These are phyloP conservation scores for Phialophora expanda DNA, from an alignment of 2,329 filamentous ascomycete species.

Conservation along the genomic window DNA sequence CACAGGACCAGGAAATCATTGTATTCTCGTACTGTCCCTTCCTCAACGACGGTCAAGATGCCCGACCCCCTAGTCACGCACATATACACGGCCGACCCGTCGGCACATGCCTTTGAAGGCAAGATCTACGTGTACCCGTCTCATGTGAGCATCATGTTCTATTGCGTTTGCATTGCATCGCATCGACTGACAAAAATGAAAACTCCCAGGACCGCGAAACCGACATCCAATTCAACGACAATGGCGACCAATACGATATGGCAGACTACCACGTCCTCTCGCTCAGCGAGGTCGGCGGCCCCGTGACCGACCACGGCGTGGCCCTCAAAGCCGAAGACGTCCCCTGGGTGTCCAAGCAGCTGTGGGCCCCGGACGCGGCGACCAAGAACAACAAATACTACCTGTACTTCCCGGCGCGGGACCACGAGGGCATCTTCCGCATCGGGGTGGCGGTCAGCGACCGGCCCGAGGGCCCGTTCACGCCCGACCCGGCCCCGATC, in stretches of 20 bases:
- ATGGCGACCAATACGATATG: constrained; percentile 87
- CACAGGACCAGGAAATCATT: background rate
- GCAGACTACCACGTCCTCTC: constrained; percentile 81
- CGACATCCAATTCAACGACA: constrained; percentile 76
- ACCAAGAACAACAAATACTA: constrained; percentile 66
- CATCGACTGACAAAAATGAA: background rate
- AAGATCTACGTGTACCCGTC: constrained; percentile 81
- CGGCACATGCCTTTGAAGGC: constrained; percentile 77
- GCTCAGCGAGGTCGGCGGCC: constrained; percentile 59
- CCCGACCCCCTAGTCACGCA: constrained; percentile 69
- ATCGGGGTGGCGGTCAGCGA: constrained; percentile 73
- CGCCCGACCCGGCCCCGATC: constrained; percentile 67
- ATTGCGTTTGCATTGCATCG: background rate
- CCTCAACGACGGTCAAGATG: constrained; percentile 10
- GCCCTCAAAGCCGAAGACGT: constrained; percentile 69
- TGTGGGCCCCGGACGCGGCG: constrained; percentile 81
- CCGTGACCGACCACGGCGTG: constrained; percentile 74
- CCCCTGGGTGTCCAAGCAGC: constrained; percentile 77
- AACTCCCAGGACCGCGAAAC: constrained; percentile 70
- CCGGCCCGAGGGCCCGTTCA: constrained; percentile 72
- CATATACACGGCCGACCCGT: constrained; percentile 79
- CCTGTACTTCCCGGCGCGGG: constrained; percentile 77
- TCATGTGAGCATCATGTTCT: constrained; percentile 26
- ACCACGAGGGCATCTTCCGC: constrained; percentile 71
- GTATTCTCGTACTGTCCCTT: background rate